phyloP scores from a whole-genome alignment of 116 monocot genomes.

The Zostera marina region DNA sequence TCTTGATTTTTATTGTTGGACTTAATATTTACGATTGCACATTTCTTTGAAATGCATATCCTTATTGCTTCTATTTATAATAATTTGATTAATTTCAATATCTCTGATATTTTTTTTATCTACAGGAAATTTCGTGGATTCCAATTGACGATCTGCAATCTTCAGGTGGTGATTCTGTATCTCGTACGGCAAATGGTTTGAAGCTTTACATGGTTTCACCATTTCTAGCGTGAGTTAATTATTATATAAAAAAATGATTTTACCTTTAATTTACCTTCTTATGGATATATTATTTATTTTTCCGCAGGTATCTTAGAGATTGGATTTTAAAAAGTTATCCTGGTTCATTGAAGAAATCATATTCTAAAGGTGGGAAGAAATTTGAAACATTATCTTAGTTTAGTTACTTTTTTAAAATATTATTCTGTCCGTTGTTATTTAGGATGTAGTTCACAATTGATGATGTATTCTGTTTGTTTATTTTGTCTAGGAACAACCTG shows the following conservation, averaged over 20 bases:
- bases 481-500: slow-evolving; percentile 23
- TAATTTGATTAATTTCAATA: too few species aligned
- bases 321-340: slow-evolving; percentile 61
- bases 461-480: background rate
- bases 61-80: background rate
- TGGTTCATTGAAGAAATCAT: slow-evolving; percentile 24
- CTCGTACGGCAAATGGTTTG: slow-evolving; percentile 66
- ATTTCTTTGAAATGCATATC: background rate
- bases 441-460: background rate
- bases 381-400: background rate
- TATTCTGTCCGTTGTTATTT: background rate
- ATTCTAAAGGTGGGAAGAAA: slow-evolving; percentile 37
- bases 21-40: background rate
- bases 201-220: slow-evolving; percentile 99
- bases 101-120: background rate
- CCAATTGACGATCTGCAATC: slow-evolving; percentile 69
- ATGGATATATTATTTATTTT: background rate
- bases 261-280: slow-evolving; percentile 1
- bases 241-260: slow-evolving; percentile 2
- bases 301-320: slow-evolving; percentile 37
- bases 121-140: slow-evolving; percentile 95
- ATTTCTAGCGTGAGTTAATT: slow-evolving; percentile 47
- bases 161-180: slow-evolving; percentile 47
- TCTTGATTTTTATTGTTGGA: background rate
- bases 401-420: background rate